Base-by-base conservation (phyloP, 2,329 filamentous ascomycete genomes). In the Penicillium sp. region DNA sequence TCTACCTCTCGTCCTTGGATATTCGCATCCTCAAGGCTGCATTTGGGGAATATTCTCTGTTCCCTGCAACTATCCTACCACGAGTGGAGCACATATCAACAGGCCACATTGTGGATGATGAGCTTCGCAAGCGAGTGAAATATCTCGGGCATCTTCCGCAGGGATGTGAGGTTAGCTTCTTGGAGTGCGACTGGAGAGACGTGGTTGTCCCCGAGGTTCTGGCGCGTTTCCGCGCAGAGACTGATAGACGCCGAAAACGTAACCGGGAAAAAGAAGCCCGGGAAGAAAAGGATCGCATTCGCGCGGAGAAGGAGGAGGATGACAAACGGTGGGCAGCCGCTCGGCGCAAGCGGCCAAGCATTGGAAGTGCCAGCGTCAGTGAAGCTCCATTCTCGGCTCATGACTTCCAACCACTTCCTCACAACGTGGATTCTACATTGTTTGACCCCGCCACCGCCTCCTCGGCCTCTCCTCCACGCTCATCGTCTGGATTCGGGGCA, bases 131-230 rank as follows among this genome's bases (percentile, higher is more conserved):
- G 71, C 85, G 91, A 33, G 87, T 90, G 55, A 96, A 94, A 72
- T 97, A 96, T 64, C 82, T 97, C 3, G 86, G 86, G 0, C 93
- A 97, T 73, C 81, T 97, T 6, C 93, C 93, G 0, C 87, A 89
- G 50, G 93, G 93, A n/a, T 96, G 92, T 72, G 89, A 96, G 64
- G 90, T 97, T 42, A 91, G 84, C 64, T 96, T 96, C 68, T 75
- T 97, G 1, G 93, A 97, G 75, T 97, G 93, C 70, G 92, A 97
- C 73, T 97, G 93, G 93, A 92, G 90, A 3, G 92, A 96, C 64
- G 90, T 94, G 38, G 90, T 97, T 6, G 83, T 86, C 3, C 81
- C 86, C 0, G 88, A 90, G 50, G 83, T 90, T 4, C 79, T 97
- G n/a, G 86, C 86, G 40, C 82, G 83, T 1, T 97, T 96, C 74